Evolutionary conservation across 2,329 filamentous ascomycete species (phyloP).

Genomic region (Penicillium occitanis): DNA sequence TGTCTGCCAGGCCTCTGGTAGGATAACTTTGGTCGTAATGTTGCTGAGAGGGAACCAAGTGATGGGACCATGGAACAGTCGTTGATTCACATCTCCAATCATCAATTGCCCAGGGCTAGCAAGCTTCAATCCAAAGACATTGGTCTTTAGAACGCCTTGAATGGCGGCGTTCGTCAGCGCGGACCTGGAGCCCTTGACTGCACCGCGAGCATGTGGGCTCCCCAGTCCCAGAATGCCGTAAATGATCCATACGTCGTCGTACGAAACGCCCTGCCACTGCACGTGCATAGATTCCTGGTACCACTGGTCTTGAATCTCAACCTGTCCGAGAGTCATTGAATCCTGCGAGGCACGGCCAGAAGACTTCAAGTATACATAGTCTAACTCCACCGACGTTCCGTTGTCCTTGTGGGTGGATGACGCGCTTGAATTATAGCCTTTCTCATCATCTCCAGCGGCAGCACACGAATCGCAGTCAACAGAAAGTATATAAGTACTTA

Average conservation of each 20-base stretch:
- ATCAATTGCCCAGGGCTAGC: background rate
- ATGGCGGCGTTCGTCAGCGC: background rate
- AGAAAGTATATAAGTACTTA: conserved; percentile 7
- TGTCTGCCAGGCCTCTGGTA: conserved; percentile 11
- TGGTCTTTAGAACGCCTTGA: conserved; percentile 4
- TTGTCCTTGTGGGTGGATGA: conserved; percentile 13
- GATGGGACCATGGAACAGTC: background rate
- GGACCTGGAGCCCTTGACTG: background rate
- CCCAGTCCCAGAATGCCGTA: conserved; percentile 12
- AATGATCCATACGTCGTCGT: conserved; percentile 4
- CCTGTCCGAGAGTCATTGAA: conserved; percentile 1
- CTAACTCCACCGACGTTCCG: conserved; percentile 3
- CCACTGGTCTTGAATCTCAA: conserved; percentile 11
- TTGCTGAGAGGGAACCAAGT: conserved; percentile 5
- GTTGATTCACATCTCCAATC: conserved; percentile 7
- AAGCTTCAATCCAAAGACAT: conserved; percentile 10
- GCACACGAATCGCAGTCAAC: conserved; percentile 10
- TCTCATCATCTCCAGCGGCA: background rate
- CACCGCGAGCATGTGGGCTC: background rate
- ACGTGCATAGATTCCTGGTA: conserved; percentile 1
- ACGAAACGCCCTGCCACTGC: background rate
- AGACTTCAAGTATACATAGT: background rate
- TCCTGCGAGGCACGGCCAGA: background rate
- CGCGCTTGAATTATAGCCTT: conserved; percentile 11
- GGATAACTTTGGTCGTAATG: background rate